Base-by-base conservation (phyloP, 2,329 filamentous ascomycete species). In the Colletotrichum tamarilloi region DNA sequence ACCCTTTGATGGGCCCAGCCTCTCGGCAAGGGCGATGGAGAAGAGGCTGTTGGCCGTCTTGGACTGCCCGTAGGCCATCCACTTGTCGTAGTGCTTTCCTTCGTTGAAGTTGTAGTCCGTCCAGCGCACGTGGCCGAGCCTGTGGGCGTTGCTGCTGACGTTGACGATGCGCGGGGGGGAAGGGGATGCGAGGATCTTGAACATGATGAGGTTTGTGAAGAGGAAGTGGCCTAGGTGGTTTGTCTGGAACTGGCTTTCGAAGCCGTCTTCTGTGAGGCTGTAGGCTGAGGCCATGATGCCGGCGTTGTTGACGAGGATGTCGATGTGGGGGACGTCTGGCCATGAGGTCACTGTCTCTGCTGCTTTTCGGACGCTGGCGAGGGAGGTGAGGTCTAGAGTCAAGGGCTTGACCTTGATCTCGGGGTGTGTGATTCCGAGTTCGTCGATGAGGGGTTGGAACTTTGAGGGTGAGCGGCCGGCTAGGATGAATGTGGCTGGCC, bases 111-210 rank as follows among this genome's bases (percentile, higher is more conserved):
- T 84, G 30, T 80, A 82, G 76, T 88, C 85, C 57, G 81, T 79
- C 72, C 84, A 87, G 7, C 84, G 79, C 12, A 87, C 76, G 1
- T 83, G 83, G 4, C 79, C 77, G 12, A 87, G 65, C 4, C 82
- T 80, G 74, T 88, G 81, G 1, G 84, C 86, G 52, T 82, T 77
- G 77, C 85, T 87, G 42, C 81, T 81, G n/a, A 88, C 78, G 74
- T 83, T 86, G 30, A 89, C 82, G 9, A 89, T 73, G 0, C 84
- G 78, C 0, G 81, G 77, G 42, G 74, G 78, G 6, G 69, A 68
- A 2, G 81, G 62, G 32, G 32, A 35, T 0, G 77, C 76, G 0
- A 81, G 68, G 6, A 81, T 64, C 68, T 81, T 83, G 5, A 75
- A 72, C 70, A 83, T 78, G 65, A 84, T 76, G 9, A 84, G 76